These are phyloP conservation scores for Nicotiana otophora DNA, from an alignment of 257 asterid species.

Conservation along the genomic window DNA sequence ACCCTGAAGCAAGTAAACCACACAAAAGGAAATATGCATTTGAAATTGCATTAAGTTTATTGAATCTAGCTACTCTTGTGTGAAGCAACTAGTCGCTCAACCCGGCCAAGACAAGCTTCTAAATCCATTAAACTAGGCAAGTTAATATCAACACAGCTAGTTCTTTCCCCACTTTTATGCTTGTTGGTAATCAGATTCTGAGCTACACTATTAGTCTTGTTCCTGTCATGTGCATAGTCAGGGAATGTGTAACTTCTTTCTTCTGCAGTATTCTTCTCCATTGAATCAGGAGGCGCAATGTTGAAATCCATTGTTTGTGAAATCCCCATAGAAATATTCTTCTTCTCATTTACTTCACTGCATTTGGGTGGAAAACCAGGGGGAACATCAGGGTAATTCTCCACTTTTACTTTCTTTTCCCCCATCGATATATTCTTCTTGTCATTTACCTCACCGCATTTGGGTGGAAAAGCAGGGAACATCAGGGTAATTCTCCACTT, in stretches of 20 bases:
- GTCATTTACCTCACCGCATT: neutral
- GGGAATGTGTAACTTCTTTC: too few species aligned
- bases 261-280: too few species aligned
- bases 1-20: neutral
- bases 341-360: neutral
- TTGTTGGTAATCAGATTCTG: neutral
- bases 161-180: neutral
- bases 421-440: neutral
- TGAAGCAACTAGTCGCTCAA: neutral
- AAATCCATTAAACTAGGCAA: neutral
- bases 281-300: too few species aligned
- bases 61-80: neutral
- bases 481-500: neutral
- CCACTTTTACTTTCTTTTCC: neutral
- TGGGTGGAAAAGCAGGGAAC: constrained; percentile 22
- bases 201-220: neutral
- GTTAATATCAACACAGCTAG: neutral
- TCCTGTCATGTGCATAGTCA: too few species aligned
- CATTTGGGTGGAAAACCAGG: constrained; percentile 19
- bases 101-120: neutral
- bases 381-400: constrained; percentile 8
- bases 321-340: neutral
- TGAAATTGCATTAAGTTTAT: neutral
- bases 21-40: neutral
- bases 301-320: too few species aligned